Conservation (phyloP, 352 stramenopile species). For the Blastocystis sp. region DNA sequence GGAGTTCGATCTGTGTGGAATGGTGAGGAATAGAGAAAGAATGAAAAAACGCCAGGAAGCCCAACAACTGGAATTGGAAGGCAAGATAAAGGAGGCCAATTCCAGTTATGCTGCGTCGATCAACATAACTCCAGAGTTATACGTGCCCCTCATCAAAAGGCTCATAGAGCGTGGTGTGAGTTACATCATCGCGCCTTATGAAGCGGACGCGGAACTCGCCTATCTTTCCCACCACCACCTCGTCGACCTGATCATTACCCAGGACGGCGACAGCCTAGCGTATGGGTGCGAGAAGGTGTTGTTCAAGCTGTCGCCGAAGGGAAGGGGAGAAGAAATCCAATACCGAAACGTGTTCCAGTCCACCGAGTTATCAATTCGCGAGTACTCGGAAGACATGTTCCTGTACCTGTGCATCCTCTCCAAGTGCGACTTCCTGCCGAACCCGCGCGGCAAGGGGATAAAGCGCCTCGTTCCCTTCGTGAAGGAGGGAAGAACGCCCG, state of each 20-base stretch:
- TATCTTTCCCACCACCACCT: slow-evolving; percentile 85
- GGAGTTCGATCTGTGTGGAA: slow-evolving; percentile 5
- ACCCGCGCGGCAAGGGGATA: slow-evolving; percentile 81
- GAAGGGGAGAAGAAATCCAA: slow-evolving; percentile 85
- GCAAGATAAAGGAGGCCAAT: slow-evolving; percentile 75
- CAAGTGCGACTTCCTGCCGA: slow-evolving; percentile 86
- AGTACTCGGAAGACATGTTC: slow-evolving; percentile 85
- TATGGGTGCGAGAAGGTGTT: slow-evolving; percentile 90
- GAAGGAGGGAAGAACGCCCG: slow-evolving; percentile 78
- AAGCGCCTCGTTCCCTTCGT: slow-evolving; percentile 84
- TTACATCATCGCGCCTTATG: slow-evolving; percentile 93
- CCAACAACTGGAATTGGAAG: slow-evolving; percentile 74
- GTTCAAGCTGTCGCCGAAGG: slow-evolving; percentile 87
- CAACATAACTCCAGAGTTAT: slow-evolving; percentile 78
- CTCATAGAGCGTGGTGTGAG: slow-evolving; percentile 79
- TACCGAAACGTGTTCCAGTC: slow-evolving; percentile 82
- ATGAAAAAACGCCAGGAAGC: slow-evolving; percentile 43
- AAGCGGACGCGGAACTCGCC: slow-evolving; percentile 94
- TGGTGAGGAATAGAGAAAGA: not conserved
- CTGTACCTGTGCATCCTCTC: slow-evolving; percentile 83
- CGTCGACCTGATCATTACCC: slow-evolving; percentile 90
- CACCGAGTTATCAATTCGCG: slow-evolving; percentile 83
- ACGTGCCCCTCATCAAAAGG: slow-evolving; percentile 77
- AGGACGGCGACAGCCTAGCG: slow-evolving; percentile 92
- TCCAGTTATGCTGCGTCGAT: slow-evolving; percentile 77